Percentiles rank a stretch among this genome's conserved stretches.
Evolutionary conservation across 2,329 filamentous ascomycete species (phyloP).

Genomic region (Alternaria tenuissima): DNA sequence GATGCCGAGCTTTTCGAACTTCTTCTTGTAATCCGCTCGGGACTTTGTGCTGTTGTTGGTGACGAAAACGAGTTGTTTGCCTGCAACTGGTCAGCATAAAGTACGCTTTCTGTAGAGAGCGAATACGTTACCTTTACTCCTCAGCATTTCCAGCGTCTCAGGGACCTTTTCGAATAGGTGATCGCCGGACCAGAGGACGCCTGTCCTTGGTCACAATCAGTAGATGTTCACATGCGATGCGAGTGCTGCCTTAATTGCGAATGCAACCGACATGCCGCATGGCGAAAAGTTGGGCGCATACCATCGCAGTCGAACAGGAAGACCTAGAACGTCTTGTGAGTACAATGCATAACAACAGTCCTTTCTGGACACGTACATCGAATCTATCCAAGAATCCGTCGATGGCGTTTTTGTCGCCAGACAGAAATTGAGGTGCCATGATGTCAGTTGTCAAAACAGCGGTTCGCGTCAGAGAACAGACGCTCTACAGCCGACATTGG

Average conservation of each 20-base stretch:
- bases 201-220: slow-evolving; percentile 64
- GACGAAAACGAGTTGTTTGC: slow-evolving; percentile 93
- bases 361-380: slow-evolving; percentile 71
- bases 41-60: slow-evolving; percentile 99
- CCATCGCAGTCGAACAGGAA: slow-evolving; percentile 98
- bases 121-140: slow-evolving; percentile 72
- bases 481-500: slow-evolving; percentile 23
- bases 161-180: slow-evolving; percentile 85
- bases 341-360: slow-evolving; percentile 1
- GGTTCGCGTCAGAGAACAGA: slow-evolving; percentile 9
- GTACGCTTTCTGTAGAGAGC: too few species aligned
- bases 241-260: background rate
- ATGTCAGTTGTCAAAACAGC: slow-evolving; percentile 3
- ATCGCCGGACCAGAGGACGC: slow-evolving; percentile 96
- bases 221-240: slow-evolving; percentile 1
- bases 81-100: slow-evolving; percentile 54
- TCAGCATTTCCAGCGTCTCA: slow-evolving; percentile 84
- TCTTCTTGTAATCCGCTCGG: slow-evolving; percentile 89
- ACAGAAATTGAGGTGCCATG: slow-evolving; percentile 68
- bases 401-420: slow-evolving; percentile 78
- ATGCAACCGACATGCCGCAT: slow-evolving; percentile 1
- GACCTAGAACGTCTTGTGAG: slow-evolving; percentile 63
- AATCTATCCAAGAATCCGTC: slow-evolving; percentile 87
- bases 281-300: slow-evolving; percentile 51
- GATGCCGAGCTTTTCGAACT: slow-evolving; percentile 83